Conservation (phyloP, 2,329 filamentous ascomycete species). For the Curvularia verruculosa region DNA sequence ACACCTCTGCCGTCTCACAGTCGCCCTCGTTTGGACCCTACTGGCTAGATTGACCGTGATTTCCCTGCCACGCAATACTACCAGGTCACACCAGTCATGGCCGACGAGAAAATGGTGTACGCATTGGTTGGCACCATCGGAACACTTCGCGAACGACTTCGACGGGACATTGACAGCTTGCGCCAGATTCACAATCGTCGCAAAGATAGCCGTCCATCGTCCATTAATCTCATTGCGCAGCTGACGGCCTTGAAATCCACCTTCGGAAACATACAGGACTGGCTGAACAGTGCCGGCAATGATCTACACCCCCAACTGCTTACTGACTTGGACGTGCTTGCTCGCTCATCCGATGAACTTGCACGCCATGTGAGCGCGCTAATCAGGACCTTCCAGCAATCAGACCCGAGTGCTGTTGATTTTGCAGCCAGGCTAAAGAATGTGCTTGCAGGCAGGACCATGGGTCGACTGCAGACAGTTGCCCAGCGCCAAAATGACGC, state of each 20-base stretch:
- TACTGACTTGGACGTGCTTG: slow-evolving; percentile 42
- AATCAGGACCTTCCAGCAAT: slow-evolving; percentile 34
- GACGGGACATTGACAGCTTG: slow-evolving; percentile 41
- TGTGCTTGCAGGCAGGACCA: slow-evolving; percentile 37
- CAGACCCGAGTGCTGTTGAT: slow-evolving; percentile 41
- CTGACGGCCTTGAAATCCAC: slow-evolving; percentile 43
- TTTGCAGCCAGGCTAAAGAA: slow-evolving; percentile 44
- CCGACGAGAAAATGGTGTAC: slow-evolving; percentile 39
- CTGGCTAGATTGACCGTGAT: slow-evolving; percentile 9
- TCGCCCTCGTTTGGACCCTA: slow-evolving; percentile 10
- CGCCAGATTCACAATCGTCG: slow-evolving; percentile 46
- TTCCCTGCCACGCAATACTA: slow-evolving; percentile 30
- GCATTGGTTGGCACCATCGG: slow-evolving; percentile 38
- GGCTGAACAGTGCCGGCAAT: slow-evolving; percentile 42
- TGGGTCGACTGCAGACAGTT: slow-evolving; percentile 40
- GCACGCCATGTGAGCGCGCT: slow-evolving; percentile 39
- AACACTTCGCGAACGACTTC: slow-evolving; percentile 39
- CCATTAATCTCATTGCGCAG: slow-evolving; percentile 47
- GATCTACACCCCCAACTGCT: slow-evolving; percentile 47
- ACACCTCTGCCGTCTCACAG: slow-evolving; percentile 1
- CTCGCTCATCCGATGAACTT: slow-evolving; percentile 40
- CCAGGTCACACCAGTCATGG: slow-evolving; percentile 15
- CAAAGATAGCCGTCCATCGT: slow-evolving; percentile 37
- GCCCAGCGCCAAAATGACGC: slow-evolving; percentile 45
- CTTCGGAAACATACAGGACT: slow-evolving; percentile 44